A percentile compares a stretch with the other conserved stretches of the same genome.
Evolutionary conservation across 176 grass and related monocot genomes (phyloP).

Genomic region (Raddia distichophylla): DNA sequence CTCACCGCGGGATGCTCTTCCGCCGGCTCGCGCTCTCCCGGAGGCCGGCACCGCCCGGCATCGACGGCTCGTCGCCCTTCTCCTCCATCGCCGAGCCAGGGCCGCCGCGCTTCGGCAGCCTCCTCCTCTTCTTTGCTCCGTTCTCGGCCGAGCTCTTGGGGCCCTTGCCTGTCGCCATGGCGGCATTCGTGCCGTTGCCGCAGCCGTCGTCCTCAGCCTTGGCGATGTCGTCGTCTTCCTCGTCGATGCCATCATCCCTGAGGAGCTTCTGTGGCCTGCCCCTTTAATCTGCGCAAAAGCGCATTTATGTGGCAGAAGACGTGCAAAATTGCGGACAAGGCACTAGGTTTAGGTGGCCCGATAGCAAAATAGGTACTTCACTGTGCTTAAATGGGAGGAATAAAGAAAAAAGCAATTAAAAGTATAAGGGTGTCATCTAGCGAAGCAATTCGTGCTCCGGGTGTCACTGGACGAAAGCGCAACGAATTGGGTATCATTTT

Average conservation of each 20-base stretch:
- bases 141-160: slow-evolving; percentile 33
- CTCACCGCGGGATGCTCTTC: slow-evolving; percentile 85
- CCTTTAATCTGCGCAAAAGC: no score
- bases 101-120: slow-evolving; percentile 36
- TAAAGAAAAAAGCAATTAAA: no score
- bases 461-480: no score
- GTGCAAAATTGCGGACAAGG: no score
- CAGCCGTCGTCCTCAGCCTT: slow-evolving; percentile 48
- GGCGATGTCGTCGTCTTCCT: slow-evolving; percentile 38
- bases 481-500: no score
- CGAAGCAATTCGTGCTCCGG: no score
- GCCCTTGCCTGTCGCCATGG: slow-evolving; percentile 35
- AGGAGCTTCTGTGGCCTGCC: slow-evolving; percentile 64
- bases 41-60: slow-evolving; percentile 65
- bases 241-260: slow-evolving; percentile 58
- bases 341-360: no score
- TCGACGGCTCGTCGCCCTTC: slow-evolving; percentile 29
- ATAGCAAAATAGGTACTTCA: no score
- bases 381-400: no score
- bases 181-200: slow-evolving; percentile 31
- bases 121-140: slow-evolving; percentile 51
- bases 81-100: slow-evolving; percentile 28
- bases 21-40: slow-evolving; percentile 76
- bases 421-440: no score
- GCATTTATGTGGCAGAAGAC: no score